Conservation (phyloP, 257 asterid species). For the Plantago major region DNA sequence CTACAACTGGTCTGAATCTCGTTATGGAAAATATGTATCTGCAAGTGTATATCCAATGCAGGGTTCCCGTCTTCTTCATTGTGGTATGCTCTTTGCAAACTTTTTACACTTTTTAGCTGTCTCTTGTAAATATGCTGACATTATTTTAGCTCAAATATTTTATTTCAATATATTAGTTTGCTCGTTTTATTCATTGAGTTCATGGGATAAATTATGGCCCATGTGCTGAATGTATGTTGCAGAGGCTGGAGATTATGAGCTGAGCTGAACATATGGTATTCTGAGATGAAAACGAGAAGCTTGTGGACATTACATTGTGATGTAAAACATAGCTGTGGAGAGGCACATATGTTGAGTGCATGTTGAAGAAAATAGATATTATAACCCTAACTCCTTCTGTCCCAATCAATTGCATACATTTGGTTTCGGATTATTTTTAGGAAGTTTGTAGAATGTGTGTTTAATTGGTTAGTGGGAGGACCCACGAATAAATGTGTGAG, state of each 20-base stretch:
- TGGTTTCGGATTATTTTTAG: no score
- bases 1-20: constrained; percentile 72
- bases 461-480: no score
- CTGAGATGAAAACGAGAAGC: neutral
- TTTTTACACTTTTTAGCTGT: constrained; percentile 2
- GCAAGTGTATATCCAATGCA: constrained; percentile 63
- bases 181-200: no score
- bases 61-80: constrained; percentile 55
- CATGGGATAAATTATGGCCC: no score
- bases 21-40: constrained; percentile 79
- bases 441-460: no score
- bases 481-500: no score
- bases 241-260: neutral
- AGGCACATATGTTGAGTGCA: no score
- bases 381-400: no score
- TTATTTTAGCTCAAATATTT: constrained; percentile 15
- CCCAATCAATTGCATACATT: no score
- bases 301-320: neutral
- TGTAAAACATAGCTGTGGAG: no score
- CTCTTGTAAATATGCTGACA: neutral
- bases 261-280: neutral
- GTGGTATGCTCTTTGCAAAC: constrained; percentile 52
- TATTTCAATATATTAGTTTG: neutral
- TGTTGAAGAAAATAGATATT: no score
- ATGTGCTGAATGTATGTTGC: constrained; percentile 2